Percentiles rank a stretch among this genome's conserved stretches.
These are phyloP conservation scores for Boletus rubropictus DNA, from an alignment of 768 basidiomycete species.

Conservation along the genomic window DNA sequence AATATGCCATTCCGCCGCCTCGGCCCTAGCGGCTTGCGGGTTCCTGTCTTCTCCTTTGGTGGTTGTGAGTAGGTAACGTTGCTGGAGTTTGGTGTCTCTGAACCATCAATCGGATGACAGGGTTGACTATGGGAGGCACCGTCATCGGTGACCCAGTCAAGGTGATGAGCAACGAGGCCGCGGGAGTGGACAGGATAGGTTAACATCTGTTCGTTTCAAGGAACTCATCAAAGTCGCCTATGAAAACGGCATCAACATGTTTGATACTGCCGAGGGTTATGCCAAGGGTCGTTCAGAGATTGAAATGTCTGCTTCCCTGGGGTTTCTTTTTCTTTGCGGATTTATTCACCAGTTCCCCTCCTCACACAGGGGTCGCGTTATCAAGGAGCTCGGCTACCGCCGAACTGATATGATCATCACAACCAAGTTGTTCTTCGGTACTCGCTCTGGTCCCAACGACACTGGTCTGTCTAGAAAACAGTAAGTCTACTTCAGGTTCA, in stretches of 20 bases:
- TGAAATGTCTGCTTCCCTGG: slow-evolving; percentile 38
- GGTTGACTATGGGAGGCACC: slow-evolving; percentile 44
- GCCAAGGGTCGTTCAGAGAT: slow-evolving; percentile 44
- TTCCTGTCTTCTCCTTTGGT: slow-evolving; percentile 49
- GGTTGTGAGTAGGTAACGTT: slow-evolving; percentile 32
- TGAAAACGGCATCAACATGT: slow-evolving; percentile 48
- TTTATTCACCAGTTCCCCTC: neutral
- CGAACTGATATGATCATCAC: slow-evolving; percentile 47
- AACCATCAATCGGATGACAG: slow-evolving; percentile 12
- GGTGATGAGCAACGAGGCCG: slow-evolving; percentile 15
- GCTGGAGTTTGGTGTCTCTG: neutral
- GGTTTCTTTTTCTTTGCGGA: neutral
- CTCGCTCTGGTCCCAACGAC: slow-evolving; percentile 41
- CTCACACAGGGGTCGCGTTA: slow-evolving; percentile 44
- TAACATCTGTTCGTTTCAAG: slow-evolving; percentile 13
- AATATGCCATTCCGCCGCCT: slow-evolving; percentile 39
- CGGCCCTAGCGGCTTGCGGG: slow-evolving; percentile 43
- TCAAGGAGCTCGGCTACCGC: slow-evolving; percentile 48
- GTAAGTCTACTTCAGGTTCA: slow-evolving; percentile 9
- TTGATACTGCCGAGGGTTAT: slow-evolving; percentile 45
- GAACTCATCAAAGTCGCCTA: slow-evolving; percentile 53
- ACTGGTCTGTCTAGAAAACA: slow-evolving; percentile 33
- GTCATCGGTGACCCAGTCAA: slow-evolving; percentile 50
- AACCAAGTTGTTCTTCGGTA: slow-evolving; percentile 57
- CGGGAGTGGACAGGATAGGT: neutral